Conservation (phyloP, 139 green algal genomes). For the Auxenochlorella pyrenoidosa region DNA sequence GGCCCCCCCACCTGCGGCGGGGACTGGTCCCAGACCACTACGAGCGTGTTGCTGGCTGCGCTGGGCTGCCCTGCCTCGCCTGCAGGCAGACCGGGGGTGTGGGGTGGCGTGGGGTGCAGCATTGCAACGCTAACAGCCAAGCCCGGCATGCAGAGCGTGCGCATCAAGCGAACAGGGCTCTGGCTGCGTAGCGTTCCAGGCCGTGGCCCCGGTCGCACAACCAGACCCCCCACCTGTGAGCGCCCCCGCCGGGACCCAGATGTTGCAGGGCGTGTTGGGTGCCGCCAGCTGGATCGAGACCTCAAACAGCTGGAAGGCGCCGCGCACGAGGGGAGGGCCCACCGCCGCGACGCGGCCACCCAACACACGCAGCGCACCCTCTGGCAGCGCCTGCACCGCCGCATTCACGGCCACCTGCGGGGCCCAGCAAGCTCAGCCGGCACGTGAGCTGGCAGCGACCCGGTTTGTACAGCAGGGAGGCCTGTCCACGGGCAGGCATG, state of each 20-base stretch:
- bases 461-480: too few species aligned
- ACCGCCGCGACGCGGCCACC: background rate
- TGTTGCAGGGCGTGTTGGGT: background rate
- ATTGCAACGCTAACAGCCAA: too few species aligned
- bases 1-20: background rate
- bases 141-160: background rate
- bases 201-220: too few species aligned
- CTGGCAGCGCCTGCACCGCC: background rate
- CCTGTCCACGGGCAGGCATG: too few species aligned
- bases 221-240: background rate
- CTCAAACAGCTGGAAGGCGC: slow-evolving; percentile 14
- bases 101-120: too few species aligned
- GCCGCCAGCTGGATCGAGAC: background rate
- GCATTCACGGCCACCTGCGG: slow-evolving; percentile 10
- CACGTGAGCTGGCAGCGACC: too few species aligned
- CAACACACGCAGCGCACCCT: background rate
- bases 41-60: slow-evolving; percentile 21
- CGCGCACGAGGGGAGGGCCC: background rate
- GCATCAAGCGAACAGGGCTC: too few species aligned
- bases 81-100: background rate
- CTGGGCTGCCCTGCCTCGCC: background rate
- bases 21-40: slow-evolving; percentile 4
- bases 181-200: too few species aligned
- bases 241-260: background rate
- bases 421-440: background rate